Evolutionary conservation across 2,329 filamentous ascomycete genomes (phyloP), one percentile per base, ranked within the genome.

Genomic region (Xylariaceae sp.): DNA sequence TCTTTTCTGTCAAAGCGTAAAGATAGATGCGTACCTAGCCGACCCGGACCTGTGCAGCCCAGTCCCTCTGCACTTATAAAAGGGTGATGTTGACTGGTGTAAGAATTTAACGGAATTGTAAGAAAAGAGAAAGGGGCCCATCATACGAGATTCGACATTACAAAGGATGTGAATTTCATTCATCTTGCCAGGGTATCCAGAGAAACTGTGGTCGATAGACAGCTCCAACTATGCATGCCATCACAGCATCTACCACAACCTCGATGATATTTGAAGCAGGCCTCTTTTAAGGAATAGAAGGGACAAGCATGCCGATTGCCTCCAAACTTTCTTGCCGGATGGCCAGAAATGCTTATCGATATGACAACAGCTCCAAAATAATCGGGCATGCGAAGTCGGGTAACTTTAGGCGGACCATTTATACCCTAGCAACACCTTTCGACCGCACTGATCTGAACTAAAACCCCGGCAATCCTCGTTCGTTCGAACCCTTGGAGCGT

Each of bases 181-280:
- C 44, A 55, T 51, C 52, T 51, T 57, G 57, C 54, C 26, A 29
- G 51, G 64, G 64, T 65, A 66, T 66, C 64, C 64, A 65, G 53
- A 59, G 47, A 47, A 53, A 51, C 49, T 48, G 35, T 44, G 51
- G 27, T 37, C 56, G 43, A 48, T 39, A 6, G 31, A 49, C 53
- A 46, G 43, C 41, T 37, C 55, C 43, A 47, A 35, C 55, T 48
- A 48, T 42, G 39, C 11, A 9, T 48, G 47, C 44, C 46, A 40
- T 42, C 32, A n/a, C 44, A 37, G 45, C 37, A 9, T 49, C 12
- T 26, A 51, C 44, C 42, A 43, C 46, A 48, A 29, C 30, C 26
- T 41, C 48, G 37, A 50, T 39, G 42, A 47, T 46, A 48, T 30
- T 35, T 42, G 39, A 49, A 53, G 50, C 47, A 50, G 31, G 26